Percentiles rank a stretch among this genome's conserved stretches.
These are phyloP conservation scores for Sugiyamaella smithiae DNA, from an alignment of 805 yeast genomes.

Conservation along the genomic window DNA sequence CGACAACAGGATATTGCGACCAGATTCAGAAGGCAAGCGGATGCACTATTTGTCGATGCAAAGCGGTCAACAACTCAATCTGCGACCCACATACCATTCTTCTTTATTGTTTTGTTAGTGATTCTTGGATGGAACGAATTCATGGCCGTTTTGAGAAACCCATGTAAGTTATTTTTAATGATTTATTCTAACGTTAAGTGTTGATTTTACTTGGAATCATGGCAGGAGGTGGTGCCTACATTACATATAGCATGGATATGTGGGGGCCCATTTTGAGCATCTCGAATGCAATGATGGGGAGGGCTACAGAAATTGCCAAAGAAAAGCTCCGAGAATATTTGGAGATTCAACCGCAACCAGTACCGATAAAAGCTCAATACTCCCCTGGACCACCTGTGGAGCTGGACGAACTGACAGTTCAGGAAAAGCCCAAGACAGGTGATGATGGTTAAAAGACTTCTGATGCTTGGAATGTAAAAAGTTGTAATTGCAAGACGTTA, in stretches of 20 bases:
- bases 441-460: no score
- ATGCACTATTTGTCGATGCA: constrained; percentile 79
- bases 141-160: constrained; percentile 81
- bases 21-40: constrained; percentile 71
- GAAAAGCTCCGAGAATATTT: constrained; percentile 58
- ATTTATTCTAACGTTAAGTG: constrained; percentile 29
- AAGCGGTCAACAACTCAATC: constrained; percentile 80
- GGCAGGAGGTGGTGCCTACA: constrained; percentile 57
- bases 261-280: constrained; percentile 72
- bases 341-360: constrained; percentile 41
- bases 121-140: constrained; percentile 96
- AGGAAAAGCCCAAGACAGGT: no score
- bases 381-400: neutral
- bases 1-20: constrained; percentile 56
- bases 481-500: no score
- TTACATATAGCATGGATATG: constrained; percentile 66
- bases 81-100: constrained; percentile 77
- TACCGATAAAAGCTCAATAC: neutral
- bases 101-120: constrained; percentile 67
- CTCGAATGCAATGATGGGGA: constrained; percentile 54
- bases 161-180: constrained; percentile 35
- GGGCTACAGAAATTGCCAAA: constrained; percentile 56
- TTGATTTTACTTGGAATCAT: constrained; percentile 58
- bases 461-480: no score
- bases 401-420: no score